phyloP scores from a whole-genome alignment of 164 flowering plant genomes.

The Amborella trichopoda region DNA sequence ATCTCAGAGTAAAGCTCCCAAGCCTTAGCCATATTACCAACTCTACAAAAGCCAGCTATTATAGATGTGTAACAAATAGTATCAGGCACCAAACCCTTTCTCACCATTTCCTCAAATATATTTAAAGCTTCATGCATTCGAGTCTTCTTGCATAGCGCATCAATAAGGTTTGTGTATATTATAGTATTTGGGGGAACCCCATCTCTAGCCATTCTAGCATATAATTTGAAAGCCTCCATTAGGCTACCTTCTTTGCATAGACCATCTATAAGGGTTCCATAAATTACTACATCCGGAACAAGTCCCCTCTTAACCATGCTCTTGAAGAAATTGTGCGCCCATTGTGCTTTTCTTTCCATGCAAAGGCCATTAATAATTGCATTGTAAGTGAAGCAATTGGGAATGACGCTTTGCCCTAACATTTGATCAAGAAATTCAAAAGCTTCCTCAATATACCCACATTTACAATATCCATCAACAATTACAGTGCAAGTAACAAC shows the following conservation, averaged over 20 bases:
- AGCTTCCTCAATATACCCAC: slow-evolving; percentile 32
- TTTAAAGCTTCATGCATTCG: slow-evolving; percentile 24
- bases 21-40: slow-evolving; percentile 30
- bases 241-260: slow-evolving; percentile 30
- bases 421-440: slow-evolving; percentile 27
- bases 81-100: slow-evolving; percentile 31
- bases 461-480: slow-evolving; percentile 30
- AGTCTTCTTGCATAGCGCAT: slow-evolving; percentile 15
- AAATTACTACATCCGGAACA: slow-evolving; percentile 31
- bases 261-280: slow-evolving; percentile 34
- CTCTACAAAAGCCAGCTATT: slow-evolving; percentile 40
- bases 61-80: slow-evolving; percentile 33
- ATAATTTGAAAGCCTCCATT: slow-evolving; percentile 25
- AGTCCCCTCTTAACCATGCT: slow-evolving; percentile 35
- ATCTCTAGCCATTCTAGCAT: slow-evolving; percentile 12
- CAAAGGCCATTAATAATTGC: slow-evolving; percentile 28
- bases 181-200: slow-evolving; percentile 27
- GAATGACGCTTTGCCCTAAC: slow-evolving; percentile 23
- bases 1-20: slow-evolving; percentile 23
- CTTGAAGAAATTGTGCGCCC: slow-evolving; percentile 33
- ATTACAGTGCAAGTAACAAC: slow-evolving; percentile 23
- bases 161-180: slow-evolving; percentile 30
- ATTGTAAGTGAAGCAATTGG: slow-evolving; percentile 28
- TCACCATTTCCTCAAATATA: slow-evolving; percentile 30
- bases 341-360: slow-evolving; percentile 20